Percentiles rank a stretch among this genome's conserved stretches.
Evolutionary conservation across 2,329 filamentous ascomycete species (phyloP).

Genomic region (Furcasterigmium sp.): DNA sequence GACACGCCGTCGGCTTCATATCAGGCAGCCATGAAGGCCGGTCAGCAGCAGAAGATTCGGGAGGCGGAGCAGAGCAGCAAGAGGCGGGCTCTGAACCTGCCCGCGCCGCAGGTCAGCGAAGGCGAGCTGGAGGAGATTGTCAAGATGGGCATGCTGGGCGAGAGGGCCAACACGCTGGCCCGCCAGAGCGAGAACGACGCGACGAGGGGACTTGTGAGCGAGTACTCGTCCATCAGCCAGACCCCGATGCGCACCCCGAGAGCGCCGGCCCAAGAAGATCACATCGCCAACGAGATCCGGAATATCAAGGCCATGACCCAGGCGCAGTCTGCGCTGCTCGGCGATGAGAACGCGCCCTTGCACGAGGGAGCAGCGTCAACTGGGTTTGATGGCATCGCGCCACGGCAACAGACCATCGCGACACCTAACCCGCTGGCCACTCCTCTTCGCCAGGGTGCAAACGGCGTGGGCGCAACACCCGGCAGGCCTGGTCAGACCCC

Average conservation of each 20-base stretch:
- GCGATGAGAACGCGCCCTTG: constrained; percentile 88
- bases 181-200: constrained; percentile 76
- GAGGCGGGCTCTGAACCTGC: constrained; percentile 74
- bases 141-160: constrained; percentile 95
- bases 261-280: constrained; percentile 88
- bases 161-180: constrained; percentile 72
- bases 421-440: constrained; percentile 96
- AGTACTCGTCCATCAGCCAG: constrained; percentile 76
- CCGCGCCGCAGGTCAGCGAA: constrained; percentile 87
- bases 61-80: constrained; percentile 98
- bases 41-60: constrained; percentile 87
- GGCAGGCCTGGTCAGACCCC: constrained; percentile 72
- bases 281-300: constrained; percentile 91
- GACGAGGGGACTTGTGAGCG: constrained; percentile 79
- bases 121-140: constrained; percentile 94
- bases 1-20: constrained; percentile 70
- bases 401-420: constrained; percentile 73
- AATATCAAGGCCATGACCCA: constrained; percentile 91
- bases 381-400: constrained; percentile 80
- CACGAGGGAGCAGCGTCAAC: constrained; percentile 78
- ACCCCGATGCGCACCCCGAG: constrained; percentile 90
- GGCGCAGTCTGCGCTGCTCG: constrained; percentile 87
- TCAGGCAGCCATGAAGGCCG: constrained; percentile 86
- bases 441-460: constrained; percentile 62
- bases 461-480: constrained; percentile 64